Conservation (phyloP, 2,329 filamentous ascomycete genomes). For the Neophaeococcomyces aloes region DNA sequence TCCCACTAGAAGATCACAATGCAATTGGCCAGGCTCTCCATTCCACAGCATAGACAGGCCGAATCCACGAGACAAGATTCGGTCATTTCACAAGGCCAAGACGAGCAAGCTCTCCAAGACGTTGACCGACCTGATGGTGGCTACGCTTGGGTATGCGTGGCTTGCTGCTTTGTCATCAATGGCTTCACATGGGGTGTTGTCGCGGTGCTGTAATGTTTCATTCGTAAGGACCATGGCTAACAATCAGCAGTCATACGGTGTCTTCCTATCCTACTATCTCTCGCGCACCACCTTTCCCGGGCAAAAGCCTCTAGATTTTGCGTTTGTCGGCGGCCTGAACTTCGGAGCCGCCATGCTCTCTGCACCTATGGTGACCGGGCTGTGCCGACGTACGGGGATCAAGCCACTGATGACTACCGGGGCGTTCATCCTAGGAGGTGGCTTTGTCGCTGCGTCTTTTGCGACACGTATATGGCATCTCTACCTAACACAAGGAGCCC, state of each 20-base stretch:
- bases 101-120: no score
- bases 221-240: slow-evolving; percentile 2
- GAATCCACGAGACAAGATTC: no score
- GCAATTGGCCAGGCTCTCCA: no score
- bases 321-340: slow-evolving; percentile 24
- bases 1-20: no score
- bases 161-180: slow-evolving; percentile 23
- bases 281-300: slow-evolving; percentile 21
- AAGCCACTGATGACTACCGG: slow-evolving; percentile 17
- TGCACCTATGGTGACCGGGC: slow-evolving; percentile 21
- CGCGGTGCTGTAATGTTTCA: neutral
- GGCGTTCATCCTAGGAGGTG: slow-evolving; percentile 11
- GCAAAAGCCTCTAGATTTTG: slow-evolving; percentile 22
- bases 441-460: slow-evolving; percentile 23
- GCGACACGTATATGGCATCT: slow-evolving; percentile 20
- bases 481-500: slow-evolving; percentile 22
- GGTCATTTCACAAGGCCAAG: no score
- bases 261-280: slow-evolving; percentile 35
- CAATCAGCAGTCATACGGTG: slow-evolving; percentile 34
- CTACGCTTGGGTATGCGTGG: slow-evolving; percentile 25
- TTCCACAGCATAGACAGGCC: no score
- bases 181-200: slow-evolving; percentile 25
- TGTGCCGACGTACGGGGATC: slow-evolving; percentile 3
- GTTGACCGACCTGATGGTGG: slow-evolving; percentile 22
- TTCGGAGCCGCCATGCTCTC: slow-evolving; percentile 20